Percentiles rank a stretch among this genome's conserved stretches.
phyloP scores from a whole-genome alignment of 352 stramenopile species.

The Globisporangium cystogenes region DNA sequence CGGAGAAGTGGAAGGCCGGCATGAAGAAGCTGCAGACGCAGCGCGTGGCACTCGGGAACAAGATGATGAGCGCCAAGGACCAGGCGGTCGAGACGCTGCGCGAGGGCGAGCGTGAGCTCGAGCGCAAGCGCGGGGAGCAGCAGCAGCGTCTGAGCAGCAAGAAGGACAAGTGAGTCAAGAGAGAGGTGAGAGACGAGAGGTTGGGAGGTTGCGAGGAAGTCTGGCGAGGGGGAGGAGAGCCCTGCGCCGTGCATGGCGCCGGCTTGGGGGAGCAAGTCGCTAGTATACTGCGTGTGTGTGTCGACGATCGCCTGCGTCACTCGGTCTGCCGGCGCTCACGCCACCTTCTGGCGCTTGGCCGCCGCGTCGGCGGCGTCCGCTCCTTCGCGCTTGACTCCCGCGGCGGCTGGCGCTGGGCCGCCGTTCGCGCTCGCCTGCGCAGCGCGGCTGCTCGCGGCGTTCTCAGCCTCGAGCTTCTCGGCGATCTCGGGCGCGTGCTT shows the following conservation, averaged over 20 bases:
- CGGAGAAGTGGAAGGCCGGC: slow-evolving; percentile 54
- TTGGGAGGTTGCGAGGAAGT: too few relatives aligned
- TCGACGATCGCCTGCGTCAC: neutral
- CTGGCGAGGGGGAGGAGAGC: neutral
- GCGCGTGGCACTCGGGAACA: slow-evolving; percentile 34
- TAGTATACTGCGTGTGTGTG: neutral
- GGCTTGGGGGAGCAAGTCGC: neutral
- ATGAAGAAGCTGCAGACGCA: slow-evolving; percentile 48
- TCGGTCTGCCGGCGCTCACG: slow-evolving; percentile 11
- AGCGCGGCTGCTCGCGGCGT: slow-evolving; percentile 13
- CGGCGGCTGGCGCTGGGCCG: neutral
- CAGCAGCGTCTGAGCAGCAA: slow-evolving; percentile 3
- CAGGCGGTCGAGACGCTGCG: slow-evolving; percentile 25
- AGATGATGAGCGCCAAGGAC: slow-evolving; percentile 39
- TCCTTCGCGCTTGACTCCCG: slow-evolving; percentile 23
- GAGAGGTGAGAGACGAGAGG: neutral
- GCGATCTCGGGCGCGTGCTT: slow-evolving; percentile 83
- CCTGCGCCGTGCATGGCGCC: neutral
- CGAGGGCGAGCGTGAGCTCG: slow-evolving; percentile 23
- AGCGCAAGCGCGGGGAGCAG: slow-evolving; percentile 35
- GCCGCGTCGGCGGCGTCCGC: slow-evolving; percentile 6
- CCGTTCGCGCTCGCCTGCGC: slow-evolving; percentile 8
- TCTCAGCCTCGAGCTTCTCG: slow-evolving; percentile 60
- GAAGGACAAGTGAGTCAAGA: neutral
- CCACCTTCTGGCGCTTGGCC: slow-evolving; percentile 62